A percentile compares a stretch with the other conserved stretches of the same genome.
phyloP scores from a whole-genome alignment of 768 basidiomycete species.

The Gloeopeniophorella convolvens region DNA sequence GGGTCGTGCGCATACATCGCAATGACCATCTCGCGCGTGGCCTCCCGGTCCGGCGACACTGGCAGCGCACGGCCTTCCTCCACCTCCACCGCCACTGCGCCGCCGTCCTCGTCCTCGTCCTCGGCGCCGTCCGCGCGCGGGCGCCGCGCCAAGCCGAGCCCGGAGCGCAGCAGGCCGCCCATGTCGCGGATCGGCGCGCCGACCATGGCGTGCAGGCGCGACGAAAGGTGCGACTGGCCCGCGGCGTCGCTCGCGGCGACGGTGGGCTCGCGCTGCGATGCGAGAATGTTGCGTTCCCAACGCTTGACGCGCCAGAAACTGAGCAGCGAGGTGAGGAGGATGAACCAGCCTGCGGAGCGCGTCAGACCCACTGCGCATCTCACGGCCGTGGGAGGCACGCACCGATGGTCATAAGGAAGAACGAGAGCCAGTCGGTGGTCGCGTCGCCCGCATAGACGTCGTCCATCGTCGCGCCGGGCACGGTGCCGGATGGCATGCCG shows the following conservation, averaged over 20 bases:
- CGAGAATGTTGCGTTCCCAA: constrained; percentile 75
- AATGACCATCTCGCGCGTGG: constrained; percentile 36
- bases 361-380: background rate
- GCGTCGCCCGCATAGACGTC: constrained; percentile 35
- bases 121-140: constrained; percentile 1
- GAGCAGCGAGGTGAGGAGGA: constrained; percentile 84
- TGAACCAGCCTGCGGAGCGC: constrained; percentile 61
- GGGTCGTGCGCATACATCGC: constrained; percentile 36
- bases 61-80: constrained; percentile 12
- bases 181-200: constrained; percentile 24
- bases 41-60: constrained; percentile 14
- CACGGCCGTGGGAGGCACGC: constrained; percentile 22
- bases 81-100: constrained; percentile 5
- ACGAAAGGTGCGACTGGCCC: constrained; percentile 19
- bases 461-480: constrained; percentile 13
- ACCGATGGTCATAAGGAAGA: constrained; percentile 89
- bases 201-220: constrained; percentile 27
- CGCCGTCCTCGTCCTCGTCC: constrained; percentile 2
- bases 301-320: constrained; percentile 87
- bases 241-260: constrained; percentile 21
- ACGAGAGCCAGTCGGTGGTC: constrained; percentile 91
- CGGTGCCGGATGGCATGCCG: constrained; percentile 11
- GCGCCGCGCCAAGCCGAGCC: constrained; percentile 26
- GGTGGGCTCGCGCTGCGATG: constrained; percentile 40
- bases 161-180: constrained; percentile 26